Evolutionary conservation across 1,284 basidiomycete genomes (phyloP).

Genomic region (Cystobasidium slooffiae): DNA sequence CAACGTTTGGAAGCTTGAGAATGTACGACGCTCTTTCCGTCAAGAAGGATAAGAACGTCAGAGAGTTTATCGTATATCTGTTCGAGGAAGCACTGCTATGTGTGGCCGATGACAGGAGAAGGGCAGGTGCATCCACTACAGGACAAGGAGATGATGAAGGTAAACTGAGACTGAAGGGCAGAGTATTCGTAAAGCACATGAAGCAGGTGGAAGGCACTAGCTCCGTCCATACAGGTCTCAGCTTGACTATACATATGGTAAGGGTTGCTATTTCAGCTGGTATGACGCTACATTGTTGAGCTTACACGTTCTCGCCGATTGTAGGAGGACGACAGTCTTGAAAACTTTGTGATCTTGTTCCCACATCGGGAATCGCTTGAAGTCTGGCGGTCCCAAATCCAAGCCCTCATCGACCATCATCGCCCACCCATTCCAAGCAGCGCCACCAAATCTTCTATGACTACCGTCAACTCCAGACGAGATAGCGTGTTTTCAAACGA

Average conservation of each 20-base stretch:
- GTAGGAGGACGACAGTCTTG: conserved; percentile 73
- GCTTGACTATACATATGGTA: conserved; percentile 65
- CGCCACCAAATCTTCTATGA: conserved; percentile 54
- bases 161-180: conserved; percentile 85
- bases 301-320: background rate
- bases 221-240: conserved; percentile 72
- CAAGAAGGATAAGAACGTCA: conserved; percentile 76
- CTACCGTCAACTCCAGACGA: conserved; percentile 61
- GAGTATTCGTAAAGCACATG: conserved; percentile 93
- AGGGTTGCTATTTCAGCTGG: background rate
- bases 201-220: conserved; percentile 79
- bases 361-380: conserved; percentile 84
- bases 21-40: conserved; percentile 91
- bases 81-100: conserved; percentile 97
- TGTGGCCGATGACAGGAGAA: conserved; percentile 90
- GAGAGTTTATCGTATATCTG: conserved; percentile 68
- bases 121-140: conserved; percentile 50
- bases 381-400: conserved; percentile 80
- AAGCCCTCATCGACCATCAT: conserved; percentile 66
- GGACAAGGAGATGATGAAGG: conserved; percentile 52
- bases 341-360: conserved; percentile 93
- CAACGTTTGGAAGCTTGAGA: conserved; percentile 76
- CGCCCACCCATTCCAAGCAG: conserved; percentile 58
- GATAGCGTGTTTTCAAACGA: conserved; percentile 54
- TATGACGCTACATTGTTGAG: background rate